Base-by-base conservation (phyloP, 129 eudicot genomes). In the Scalesia atractyloides region DNA sequence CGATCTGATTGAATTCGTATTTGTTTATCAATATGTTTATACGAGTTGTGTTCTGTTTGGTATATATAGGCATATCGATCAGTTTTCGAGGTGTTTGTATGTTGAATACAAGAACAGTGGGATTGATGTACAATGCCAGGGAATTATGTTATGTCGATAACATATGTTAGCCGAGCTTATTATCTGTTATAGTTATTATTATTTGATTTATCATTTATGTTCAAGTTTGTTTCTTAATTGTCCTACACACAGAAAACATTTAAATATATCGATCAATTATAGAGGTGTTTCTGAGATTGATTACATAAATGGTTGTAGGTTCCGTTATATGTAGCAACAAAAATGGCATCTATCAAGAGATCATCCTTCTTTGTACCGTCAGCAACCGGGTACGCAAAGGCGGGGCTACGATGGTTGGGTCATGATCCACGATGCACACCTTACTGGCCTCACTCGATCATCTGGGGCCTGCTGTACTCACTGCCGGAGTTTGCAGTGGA, bases 381-480 rank as follows among this genome's bases (percentile, higher is more conserved):
- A n/a, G 51, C 78, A 19, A 19, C 78, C 41, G 64, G 64, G 15
- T 89, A 89, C 53, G 96, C 93, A 7, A 82, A 76, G 82, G 93
- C 90, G 13, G 96, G 80, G 43, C 34, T 89, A 41, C 82, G 86
- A 17, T 85, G 89, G 90, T 80, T 89, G 56, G 96, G 96, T 62
- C 84, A 89, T 71, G 96, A 86, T 46, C 92, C 96, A 46, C 90
- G 90, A 1, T 89, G 96, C 81, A 84, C 93, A 10, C 93, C 96
- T 20, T 83, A 86, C 81, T 89, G 96, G 96, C 93, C 96, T 8
- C 96, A 89, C 71, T 73, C 92, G 4, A 54, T 84, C 59, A 43
- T 89, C 39, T 89, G 96, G 96, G 88, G 78, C 64, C 50, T 89
- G 68, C 48, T 73, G 6, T 41, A 61, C 49, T 80, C 72, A 1